Conservation (phyloP, 306 rosid species). For the Cucumis melo region DNA sequence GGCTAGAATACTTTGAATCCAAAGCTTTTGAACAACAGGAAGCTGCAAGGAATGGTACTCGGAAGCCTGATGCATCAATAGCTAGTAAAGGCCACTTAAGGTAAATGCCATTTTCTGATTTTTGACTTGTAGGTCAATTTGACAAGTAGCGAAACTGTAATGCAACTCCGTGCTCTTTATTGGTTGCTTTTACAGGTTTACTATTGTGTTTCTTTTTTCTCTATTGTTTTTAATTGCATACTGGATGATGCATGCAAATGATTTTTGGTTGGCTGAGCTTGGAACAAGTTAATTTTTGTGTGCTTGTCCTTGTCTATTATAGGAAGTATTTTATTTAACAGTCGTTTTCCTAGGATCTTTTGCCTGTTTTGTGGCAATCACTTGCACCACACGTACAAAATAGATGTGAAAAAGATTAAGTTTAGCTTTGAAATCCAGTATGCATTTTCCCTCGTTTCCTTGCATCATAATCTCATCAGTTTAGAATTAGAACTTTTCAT, state of each 20-base stretch:
- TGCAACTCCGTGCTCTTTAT: background rate
- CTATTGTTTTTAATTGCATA: background rate
- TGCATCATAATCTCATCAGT: no score
- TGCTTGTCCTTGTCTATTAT: background rate
- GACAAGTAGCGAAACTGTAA: background rate
- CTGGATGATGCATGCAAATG: background rate
- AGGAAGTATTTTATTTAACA: background rate
- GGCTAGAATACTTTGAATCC: slow-evolving; percentile 99
- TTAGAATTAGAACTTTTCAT: no score
- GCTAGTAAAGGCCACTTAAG: slow-evolving; percentile 99
- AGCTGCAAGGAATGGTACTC: slow-evolving; percentile 94
- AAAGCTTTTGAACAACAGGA: slow-evolving; percentile 99
- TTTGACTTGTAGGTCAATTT: background rate
- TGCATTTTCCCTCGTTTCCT: no score
- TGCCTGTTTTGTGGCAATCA: background rate
- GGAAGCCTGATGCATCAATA: slow-evolving; percentile 91
- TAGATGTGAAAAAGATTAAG: background rate
- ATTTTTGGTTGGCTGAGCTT: background rate
- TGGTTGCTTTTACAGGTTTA: background rate
- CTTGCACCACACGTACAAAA: background rate
- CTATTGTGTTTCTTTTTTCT: background rate
- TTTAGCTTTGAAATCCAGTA: background rate
- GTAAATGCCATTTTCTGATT: slow-evolving; percentile 25
- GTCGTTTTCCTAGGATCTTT: background rate
- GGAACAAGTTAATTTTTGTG: background rate